Conservation (phyloP, 2,329 filamentous ascomycete species). For the Xylariomycetidae sp. region DNA sequence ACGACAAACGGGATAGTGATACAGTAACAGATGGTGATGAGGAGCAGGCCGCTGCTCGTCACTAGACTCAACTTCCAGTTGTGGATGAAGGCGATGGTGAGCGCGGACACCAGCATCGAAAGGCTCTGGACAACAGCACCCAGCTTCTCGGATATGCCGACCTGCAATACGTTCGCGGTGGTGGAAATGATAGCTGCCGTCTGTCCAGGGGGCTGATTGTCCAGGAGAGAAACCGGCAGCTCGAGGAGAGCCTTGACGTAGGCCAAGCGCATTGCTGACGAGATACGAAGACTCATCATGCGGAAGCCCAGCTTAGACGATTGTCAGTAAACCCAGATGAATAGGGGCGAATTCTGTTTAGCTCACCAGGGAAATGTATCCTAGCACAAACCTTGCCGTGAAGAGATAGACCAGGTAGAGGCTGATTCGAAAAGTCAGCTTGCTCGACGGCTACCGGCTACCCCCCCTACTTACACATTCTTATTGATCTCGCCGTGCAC, state of each 20-base stretch:
- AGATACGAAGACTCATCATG: constrained; percentile 56
- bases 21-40: constrained; percentile 48
- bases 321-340: constrained; percentile 5
- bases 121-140: constrained; percentile 52
- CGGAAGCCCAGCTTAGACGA: constrained; percentile 48
- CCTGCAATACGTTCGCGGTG: constrained; percentile 57
- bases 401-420: constrained; percentile 71
- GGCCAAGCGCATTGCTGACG: constrained; percentile 55
- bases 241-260: constrained; percentile 62
- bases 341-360: background rate
- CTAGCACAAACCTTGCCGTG: constrained; percentile 57
- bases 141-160: constrained; percentile 60
- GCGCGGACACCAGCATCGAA: constrained; percentile 45
- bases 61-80: constrained; percentile 58
- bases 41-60: constrained; percentile 52
- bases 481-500: constrained; percentile 35
- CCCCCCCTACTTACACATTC: constrained; percentile 42
- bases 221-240: constrained; percentile 62
- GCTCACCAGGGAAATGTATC: constrained; percentile 56
- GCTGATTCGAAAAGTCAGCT: too few species aligned
- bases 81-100: constrained; percentile 52
- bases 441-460: too few species aligned
- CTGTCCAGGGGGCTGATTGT: constrained; percentile 57
- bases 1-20: constrained; percentile 51
- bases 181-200: constrained; percentile 59